phyloP scores from a whole-genome alignment of 108 stramenopile genomes.

The Ochromonas danica region DNA sequence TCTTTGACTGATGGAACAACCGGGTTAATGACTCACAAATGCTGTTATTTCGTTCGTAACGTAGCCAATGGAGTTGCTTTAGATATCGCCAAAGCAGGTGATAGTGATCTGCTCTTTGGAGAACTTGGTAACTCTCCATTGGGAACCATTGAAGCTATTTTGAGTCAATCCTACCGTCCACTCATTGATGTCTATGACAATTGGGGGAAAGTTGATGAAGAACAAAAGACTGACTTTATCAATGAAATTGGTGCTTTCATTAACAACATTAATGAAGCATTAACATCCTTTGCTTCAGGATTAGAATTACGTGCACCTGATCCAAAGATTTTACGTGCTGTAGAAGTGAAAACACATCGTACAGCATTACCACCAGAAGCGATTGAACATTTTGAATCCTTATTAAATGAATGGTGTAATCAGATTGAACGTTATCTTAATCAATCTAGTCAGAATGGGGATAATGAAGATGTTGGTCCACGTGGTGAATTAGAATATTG shows the following conservation, averaged over 20 bases:
- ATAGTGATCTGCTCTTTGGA: slow-evolving; percentile 65
- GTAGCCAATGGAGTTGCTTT: slow-evolving; percentile 9
- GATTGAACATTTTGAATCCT: slow-evolving; percentile 64
- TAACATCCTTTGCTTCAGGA: slow-evolving; percentile 67
- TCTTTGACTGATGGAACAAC: slow-evolving; percentile 15
- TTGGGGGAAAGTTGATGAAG: slow-evolving; percentile 73
- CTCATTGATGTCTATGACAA: slow-evolving; percentile 62
- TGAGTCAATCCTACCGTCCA: slow-evolving; percentile 64
- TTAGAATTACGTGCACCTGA: slow-evolving; percentile 66
- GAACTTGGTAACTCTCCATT: slow-evolving; percentile 67
- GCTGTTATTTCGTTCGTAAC: slow-evolving; percentile 35
- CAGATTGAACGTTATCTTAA: slow-evolving; percentile 72
- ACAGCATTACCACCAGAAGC: slow-evolving; percentile 46
- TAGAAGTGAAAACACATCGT: slow-evolving; percentile 42
- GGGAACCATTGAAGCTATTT: slow-evolving; percentile 64
- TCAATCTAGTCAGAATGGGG: slow-evolving; percentile 19
- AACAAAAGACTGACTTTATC: slow-evolving; percentile 67
- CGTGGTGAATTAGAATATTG: slow-evolving; percentile 77
- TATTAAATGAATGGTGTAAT: slow-evolving; percentile 79
- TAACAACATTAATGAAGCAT: slow-evolving; percentile 63
- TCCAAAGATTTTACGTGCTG: slow-evolving; percentile 47
- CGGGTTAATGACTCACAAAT: slow-evolving; percentile 32
- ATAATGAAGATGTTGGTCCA: slow-evolving; percentile 64
- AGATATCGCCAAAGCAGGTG: slow-evolving; percentile 41
- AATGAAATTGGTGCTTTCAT: slow-evolving; percentile 66